Evolutionary conservation across 495 filamentous ascomycete species (phyloP).

Genomic region (Trichoderma asperelloides): DNA sequence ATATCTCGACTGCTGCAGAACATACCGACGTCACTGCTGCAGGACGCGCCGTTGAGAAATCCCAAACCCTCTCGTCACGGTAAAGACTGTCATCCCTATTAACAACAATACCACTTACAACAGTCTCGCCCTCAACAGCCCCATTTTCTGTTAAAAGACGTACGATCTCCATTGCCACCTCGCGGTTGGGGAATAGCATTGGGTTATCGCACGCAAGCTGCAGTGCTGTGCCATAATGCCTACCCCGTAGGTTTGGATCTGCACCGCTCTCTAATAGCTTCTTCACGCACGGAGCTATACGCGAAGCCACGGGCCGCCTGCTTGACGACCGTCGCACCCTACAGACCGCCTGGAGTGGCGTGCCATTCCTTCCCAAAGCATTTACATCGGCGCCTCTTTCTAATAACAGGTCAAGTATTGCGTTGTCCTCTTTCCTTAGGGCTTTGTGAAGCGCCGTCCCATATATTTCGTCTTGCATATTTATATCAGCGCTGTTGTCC

Average conservation of each 20-base stretch:
- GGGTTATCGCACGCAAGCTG: not conserved
- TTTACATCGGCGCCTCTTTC: not conserved
- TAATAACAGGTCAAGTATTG: not conserved
- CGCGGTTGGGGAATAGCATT: not conserved
- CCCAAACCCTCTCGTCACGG: too few relatives aligned
- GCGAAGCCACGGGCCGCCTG: too few relatives aligned
- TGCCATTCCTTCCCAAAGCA: not conserved
- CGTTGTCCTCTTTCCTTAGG: not conserved
- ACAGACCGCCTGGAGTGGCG: not conserved
- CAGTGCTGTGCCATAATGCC: not conserved
- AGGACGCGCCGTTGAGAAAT: not conserved
- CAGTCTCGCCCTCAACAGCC: too few relatives aligned
- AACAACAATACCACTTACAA: too few relatives aligned
- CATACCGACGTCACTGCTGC: not conserved
- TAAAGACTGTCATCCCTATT: too few relatives aligned
- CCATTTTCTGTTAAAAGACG: too few relatives aligned
- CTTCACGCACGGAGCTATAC: not conserved
- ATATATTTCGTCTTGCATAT: not conserved
- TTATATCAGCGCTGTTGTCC: not conserved
- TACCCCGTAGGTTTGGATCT: not conserved
- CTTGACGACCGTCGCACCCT: not conserved
- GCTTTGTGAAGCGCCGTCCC: not conserved
- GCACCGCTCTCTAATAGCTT: not conserved
- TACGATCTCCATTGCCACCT: not conserved
- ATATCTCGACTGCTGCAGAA: not conserved